Percentiles rank a stretch among this genome's conserved stretches.
Conservation (phyloP, 208 protist species). For the Crithidia thermophila region DNA sequence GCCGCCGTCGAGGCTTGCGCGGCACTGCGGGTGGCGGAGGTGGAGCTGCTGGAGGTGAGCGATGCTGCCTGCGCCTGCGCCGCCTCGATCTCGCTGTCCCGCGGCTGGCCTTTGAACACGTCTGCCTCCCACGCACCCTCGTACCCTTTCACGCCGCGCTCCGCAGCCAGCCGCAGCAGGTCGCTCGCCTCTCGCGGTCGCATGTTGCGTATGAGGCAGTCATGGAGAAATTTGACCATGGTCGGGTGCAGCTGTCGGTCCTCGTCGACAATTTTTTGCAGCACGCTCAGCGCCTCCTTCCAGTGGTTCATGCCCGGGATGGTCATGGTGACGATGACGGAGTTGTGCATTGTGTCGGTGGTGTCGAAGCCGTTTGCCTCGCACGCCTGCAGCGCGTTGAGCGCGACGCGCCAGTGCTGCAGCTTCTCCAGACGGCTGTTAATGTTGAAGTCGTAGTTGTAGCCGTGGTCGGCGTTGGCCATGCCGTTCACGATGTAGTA, state of each 20-base stretch:
- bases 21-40: background rate
- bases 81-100: constrained; percentile 47
- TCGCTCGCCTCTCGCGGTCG: constrained; percentile 82
- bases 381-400: constrained; percentile 84
- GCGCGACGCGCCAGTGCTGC: constrained; percentile 91
- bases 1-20: constrained; percentile 39
- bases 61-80: constrained; percentile 1
- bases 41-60: background rate
- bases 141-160: constrained; percentile 80
- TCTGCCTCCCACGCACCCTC: constrained; percentile 83
- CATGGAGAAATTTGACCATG: constrained; percentile 87
- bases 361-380: constrained; percentile 91
- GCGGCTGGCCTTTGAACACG: constrained; percentile 68
- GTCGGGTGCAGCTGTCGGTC: constrained; percentile 82
- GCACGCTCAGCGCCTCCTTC: constrained; percentile 61
- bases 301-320: constrained; percentile 91
- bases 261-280: constrained; percentile 81
- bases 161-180: constrained; percentile 70
- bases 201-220: constrained; percentile 87
- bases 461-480: constrained; percentile 92
- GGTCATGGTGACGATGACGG: constrained; percentile 84
- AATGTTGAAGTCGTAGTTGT: constrained; percentile 92
- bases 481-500: constrained; percentile 94
- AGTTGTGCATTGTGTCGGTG: constrained; percentile 94
- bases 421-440: constrained; percentile 87